Conservation (phyloP, 306 rosid species). For the Prinsepia uniflora region DNA sequence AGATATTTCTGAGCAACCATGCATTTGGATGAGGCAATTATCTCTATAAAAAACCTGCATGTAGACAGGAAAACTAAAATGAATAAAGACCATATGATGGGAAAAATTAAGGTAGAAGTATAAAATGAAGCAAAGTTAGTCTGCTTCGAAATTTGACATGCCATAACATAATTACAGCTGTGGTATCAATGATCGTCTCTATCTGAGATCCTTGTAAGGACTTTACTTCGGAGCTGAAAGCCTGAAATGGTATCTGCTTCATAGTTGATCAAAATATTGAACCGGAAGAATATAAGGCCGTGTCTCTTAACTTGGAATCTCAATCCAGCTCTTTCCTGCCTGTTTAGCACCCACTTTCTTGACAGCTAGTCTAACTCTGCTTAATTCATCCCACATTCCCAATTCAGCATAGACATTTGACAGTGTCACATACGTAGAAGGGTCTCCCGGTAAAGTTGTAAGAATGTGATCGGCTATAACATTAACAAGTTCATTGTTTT, state of each 20-base stretch:
- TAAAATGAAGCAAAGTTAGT: background rate
- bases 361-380: slow-evolving; percentile 55
- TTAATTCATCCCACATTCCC: slow-evolving; percentile 72
- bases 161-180: background rate
- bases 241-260: background rate
- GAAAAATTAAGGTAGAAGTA: background rate
- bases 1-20: background rate
- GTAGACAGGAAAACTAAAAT: background rate
- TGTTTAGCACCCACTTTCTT: slow-evolving; percentile 51
- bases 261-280: background rate
- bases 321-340: slow-evolving; percentile 92
- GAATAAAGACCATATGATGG: background rate
- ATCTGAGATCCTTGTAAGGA: background rate
- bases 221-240: background rate
- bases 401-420: slow-evolving; percentile 68
- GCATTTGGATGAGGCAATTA: background rate
- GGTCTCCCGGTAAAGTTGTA: slow-evolving; percentile 51
- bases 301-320: slow-evolving; percentile 47
- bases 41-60: background rate
- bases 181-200: background rate
- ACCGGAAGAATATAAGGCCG: slow-evolving; percentile 10
- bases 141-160: background rate
- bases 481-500: slow-evolving; percentile 51
- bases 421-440: slow-evolving; percentile 64
- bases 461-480: slow-evolving; percentile 55